phyloP scores from a whole-genome alignment of 2,329 filamentous ascomycete genomes.

The Amphichorda felina region DNA sequence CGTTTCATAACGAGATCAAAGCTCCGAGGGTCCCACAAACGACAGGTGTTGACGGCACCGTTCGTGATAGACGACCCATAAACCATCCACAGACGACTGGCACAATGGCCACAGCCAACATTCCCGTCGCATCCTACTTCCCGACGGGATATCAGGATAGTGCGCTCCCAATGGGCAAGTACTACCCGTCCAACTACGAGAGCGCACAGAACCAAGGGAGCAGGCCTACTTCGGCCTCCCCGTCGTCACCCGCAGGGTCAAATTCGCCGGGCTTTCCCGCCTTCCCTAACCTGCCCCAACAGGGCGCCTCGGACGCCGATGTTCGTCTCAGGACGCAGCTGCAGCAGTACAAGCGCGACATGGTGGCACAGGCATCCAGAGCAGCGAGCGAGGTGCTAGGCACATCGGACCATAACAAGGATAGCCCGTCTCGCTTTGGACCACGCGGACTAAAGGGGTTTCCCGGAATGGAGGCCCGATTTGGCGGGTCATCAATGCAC shows the following conservation, averaged over 20 bases:
- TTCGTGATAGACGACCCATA: background rate
- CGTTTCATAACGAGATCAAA: constrained; percentile 30
- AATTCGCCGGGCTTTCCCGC: background rate
- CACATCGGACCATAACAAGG: constrained; percentile 2
- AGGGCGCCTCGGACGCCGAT: constrained; percentile 21
- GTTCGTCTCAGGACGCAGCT: constrained; percentile 37
- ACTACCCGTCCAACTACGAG: constrained; percentile 52
- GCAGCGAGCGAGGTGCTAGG: constrained; percentile 23
- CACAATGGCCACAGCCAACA: constrained; percentile 16
- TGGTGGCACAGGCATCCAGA: constrained; percentile 44
- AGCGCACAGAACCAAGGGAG: constrained; percentile 8
- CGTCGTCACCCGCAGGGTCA: background rate
- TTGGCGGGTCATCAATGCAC: constrained; percentile 22
- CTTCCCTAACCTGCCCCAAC: background rate
- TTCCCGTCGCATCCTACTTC: constrained; percentile 37
- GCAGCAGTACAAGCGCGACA: constrained; percentile 48
- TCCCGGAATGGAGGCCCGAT: constrained; percentile 19
- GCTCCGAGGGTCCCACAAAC: too few species aligned
- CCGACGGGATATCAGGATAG: constrained; percentile 35
- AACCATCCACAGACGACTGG: constrained; percentile 9
- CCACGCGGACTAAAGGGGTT: background rate
- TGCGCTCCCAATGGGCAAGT: constrained; percentile 45
- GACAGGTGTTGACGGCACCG: background rate
- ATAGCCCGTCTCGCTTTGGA: background rate
- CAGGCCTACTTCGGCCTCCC: background rate